A percentile compares a stretch with the other conserved stretches of the same genome.
phyloP scores from a whole-genome alignment of 2,329 filamentous ascomycete species.

The Xylariaceae sp. region DNA sequence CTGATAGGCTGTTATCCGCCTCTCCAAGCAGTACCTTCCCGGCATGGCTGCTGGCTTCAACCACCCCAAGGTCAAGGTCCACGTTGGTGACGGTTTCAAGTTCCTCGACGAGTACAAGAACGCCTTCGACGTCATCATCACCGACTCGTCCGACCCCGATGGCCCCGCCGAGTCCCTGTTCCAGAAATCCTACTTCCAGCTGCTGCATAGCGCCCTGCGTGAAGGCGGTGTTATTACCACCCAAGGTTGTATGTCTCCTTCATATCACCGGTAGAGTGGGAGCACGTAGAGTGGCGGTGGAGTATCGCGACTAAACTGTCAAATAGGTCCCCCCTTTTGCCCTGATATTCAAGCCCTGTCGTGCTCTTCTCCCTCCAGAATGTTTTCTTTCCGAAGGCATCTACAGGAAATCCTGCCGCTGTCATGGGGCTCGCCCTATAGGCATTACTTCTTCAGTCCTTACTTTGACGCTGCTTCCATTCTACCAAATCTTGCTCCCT shows the following conservation, averaged over 20 bases:
- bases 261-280: slow-evolving; percentile 36
- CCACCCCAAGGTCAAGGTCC: slow-evolving; percentile 87
- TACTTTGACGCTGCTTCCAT: background rate
- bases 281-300: slow-evolving; percentile 22
- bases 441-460: background rate
- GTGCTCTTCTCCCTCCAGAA: background rate
- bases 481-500: background rate
- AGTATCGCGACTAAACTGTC: slow-evolving; percentile 15
- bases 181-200: slow-evolving; percentile 98
- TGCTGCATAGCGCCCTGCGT: slow-evolving; percentile 81
- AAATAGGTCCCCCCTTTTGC: slow-evolving; percentile 15
- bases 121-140: slow-evolving; percentile 98
- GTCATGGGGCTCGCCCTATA: background rate
- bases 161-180: slow-evolving; percentile 94
- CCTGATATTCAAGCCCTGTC: slow-evolving; percentile 1
- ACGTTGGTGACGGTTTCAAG: slow-evolving; percentile 97
- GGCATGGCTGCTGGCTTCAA: slow-evolving; percentile 89
- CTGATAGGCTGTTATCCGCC: slow-evolving; percentile 78
- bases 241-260: slow-evolving; percentile 98
- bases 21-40: slow-evolving; percentile 97
- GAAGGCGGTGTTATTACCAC: slow-evolving; percentile 98
- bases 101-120: slow-evolving; percentile 96
- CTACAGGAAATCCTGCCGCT: background rate
- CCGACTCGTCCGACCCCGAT: slow-evolving; percentile 95
- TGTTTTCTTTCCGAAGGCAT: background rate